Evolutionary conservation across 345 rosid species (phyloP), one percentile per base, ranked within the genome.

Genomic region (Eucalyptus polyanthemos): DNA sequence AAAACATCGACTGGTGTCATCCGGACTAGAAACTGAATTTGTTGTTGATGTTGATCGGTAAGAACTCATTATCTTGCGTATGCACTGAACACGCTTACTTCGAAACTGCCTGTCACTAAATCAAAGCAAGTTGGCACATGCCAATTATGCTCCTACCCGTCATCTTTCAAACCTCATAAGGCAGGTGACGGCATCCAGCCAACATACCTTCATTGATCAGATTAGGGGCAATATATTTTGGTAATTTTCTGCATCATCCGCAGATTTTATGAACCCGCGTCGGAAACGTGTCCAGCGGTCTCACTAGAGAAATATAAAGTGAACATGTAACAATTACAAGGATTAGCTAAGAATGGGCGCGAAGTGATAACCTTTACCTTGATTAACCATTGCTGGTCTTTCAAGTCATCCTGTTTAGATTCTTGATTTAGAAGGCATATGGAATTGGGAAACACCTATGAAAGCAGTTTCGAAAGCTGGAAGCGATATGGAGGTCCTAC

Each of bases 111-210:
- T 34, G 7, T n/a, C 19, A 31, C 80, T 0, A 69, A 7, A 69
- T 69, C 37, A 69, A 62, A 62, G 31, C 2, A 1, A 60, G 0
- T 60, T 60, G 31, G 0, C 67, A 27, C n/a, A 12, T 11, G n/a
- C 25, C n/a, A 60, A 25, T 60, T 51, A 51, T 51, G 56, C 22
- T 22, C 8, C 1, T 54, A 24, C 60, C 27, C 0, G 27, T 54
- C 60, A 54, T 54, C 0, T 54, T 54, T 25, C 67, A 24, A 25
- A 12, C 67, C 0, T 27, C 31, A 60, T 60, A 0, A 27, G 67
- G 14, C 31, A 25, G 67, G 29, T 60, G n/a, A 60, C 4, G n/a
- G n/a, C 67, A 60, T 60, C 67, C 4, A 60, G 67, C n/a, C 1
- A 60, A 60, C n/a, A 5, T 60, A 11, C 67, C 67, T 25, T 22